Conservation (phyloP, 2,329 filamentous ascomycete species). For the Alternaria hordeiaustralica region DNA sequence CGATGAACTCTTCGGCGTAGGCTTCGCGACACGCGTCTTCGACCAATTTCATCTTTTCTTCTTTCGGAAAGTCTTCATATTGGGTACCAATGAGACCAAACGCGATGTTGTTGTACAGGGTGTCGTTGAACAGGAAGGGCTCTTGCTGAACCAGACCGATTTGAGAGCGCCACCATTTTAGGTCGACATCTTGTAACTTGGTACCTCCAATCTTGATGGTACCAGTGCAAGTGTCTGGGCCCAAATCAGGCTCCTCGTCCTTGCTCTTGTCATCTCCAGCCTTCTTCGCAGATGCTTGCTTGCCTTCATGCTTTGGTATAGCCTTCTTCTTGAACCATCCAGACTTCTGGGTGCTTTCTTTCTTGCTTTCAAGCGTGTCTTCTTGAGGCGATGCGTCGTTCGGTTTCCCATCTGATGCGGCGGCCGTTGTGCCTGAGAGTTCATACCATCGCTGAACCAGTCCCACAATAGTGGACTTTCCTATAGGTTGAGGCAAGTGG, state of each 20-base stretch:
- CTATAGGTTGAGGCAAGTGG: conserved; percentile 49
- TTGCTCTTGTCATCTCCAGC: conserved; percentile 12
- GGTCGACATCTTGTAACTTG: conserved; percentile 40
- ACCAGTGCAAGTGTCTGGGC: conserved; percentile 44
- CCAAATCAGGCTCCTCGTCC: conserved; percentile 24
- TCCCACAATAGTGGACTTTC: conserved; percentile 77
- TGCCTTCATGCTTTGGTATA: background rate
- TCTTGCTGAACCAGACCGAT: conserved; percentile 54
- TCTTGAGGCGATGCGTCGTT: background rate
- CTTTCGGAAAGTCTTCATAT: conserved; percentile 61
- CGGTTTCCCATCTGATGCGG: conserved; percentile 1
- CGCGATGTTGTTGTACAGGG: conserved; percentile 49
- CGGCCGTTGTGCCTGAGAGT: conserved; percentile 46
- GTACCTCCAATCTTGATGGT: conserved; percentile 35
- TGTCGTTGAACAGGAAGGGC: conserved; percentile 51
- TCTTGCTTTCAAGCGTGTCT: background rate
- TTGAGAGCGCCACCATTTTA: conserved; percentile 55
- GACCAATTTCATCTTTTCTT: conserved; percentile 64
- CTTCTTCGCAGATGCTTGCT: background rate
- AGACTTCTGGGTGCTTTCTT: conserved; percentile 20
- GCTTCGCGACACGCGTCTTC: conserved; percentile 48
- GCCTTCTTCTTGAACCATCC: conserved; percentile 21
- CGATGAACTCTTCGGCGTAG: conserved; percentile 49
- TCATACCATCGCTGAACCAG: conserved; percentile 76
- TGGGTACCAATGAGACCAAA: conserved; percentile 47